Evolutionary conservation across 352 stramenopile species (phyloP), one percentile per base, ranked within the genome.

Genomic region (Phytophthora macrochlamydospora): DNA sequence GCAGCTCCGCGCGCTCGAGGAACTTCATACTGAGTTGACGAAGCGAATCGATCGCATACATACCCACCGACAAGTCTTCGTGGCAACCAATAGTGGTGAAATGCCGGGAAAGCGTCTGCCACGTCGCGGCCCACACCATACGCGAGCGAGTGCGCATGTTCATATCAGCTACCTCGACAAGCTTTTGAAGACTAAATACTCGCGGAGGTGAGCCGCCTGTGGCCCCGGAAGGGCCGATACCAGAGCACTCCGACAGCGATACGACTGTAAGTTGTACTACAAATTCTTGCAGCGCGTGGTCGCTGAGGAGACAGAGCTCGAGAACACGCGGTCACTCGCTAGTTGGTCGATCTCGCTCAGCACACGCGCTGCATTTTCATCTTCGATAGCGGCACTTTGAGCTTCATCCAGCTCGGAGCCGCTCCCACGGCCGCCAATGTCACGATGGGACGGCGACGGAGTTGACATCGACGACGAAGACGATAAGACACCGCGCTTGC

Each of bases 21-120:
- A 99, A 99, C 74, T 99, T 99, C 73, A 99, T 97, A 60, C 97
- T 99, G n/a, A 99, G 83, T 79, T 99, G 98, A 40, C 98, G 97
- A 24, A 99, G 82, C 24, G 97, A 98, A 77, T 99, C 98, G 50
- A 99, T 98, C 1, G 97, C 97, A 70, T 98, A 99, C 88, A 99
- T 98, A 48, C 97, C 98, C 28, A 99, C 91, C 52, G 95, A 95
- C 42, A 97, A 80, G 67, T 99, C 98, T 45, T 98, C 86, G 65
- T 99, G 89, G 56, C 95, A 98, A 13, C 97, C 98, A 33, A 99
- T 98, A 42, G 92, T 94, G 4, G 97, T 97, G 75, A 99, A 99
- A 69, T 99, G 98, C n/a, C 92, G 77, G 2, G 94, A 97, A 44
- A 99, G 90, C 18, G 97, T 91, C 46, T 90, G 85, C 98, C 98